phyloP scores from a whole-genome alignment of 2,329 filamentous ascomycete species.

The Calycina herbarum region DNA sequence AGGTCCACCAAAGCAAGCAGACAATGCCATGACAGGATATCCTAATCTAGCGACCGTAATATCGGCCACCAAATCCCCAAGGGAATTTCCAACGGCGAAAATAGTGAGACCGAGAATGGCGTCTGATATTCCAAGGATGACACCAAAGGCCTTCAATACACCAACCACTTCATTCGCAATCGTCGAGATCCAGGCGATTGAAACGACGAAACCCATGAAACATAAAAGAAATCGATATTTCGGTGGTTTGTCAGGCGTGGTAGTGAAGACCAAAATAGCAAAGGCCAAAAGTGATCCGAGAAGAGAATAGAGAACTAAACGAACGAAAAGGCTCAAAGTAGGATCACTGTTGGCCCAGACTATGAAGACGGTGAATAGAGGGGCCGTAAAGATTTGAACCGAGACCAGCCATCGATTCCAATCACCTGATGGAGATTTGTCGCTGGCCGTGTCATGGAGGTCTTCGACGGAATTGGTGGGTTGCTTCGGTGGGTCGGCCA shows the following conservation, averaged over 20 bases:
- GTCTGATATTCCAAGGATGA: conserved; percentile 90
- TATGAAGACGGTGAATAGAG: conserved; percentile 77
- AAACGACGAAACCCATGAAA: conserved; percentile 86
- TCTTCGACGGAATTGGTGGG: conserved; percentile 13
- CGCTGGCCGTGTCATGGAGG: conserved; percentile 12
- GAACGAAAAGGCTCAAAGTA: conserved; percentile 52
- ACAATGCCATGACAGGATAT: conserved; percentile 92
- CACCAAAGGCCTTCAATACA: conserved; percentile 87
- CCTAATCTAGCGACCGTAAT: conserved; percentile 91
- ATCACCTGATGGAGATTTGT: conserved; percentile 34
- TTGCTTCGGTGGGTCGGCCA: not conserved
- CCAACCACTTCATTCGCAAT: conserved; percentile 95
- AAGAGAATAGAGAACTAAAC: conserved; percentile 63
- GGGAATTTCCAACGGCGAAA: conserved; percentile 93
- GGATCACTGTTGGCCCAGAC: conserved; percentile 72
- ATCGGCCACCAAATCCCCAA: conserved; percentile 91
- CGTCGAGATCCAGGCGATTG: conserved; percentile 94
- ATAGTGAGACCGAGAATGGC: conserved; percentile 92
- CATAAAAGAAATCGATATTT: conserved; percentile 77
- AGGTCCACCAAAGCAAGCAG: conserved; percentile 95
- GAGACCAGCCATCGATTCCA: conserved; percentile 94
- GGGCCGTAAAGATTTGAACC: conserved; percentile 83
- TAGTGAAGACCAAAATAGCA: conserved; percentile 65
- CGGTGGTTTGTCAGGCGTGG: conserved; percentile 65
- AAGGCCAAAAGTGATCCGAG: conserved; percentile 68